phyloP scores from a whole-genome alignment of 2,329 filamentous ascomycete genomes.

The Apiospora hydei region DNA sequence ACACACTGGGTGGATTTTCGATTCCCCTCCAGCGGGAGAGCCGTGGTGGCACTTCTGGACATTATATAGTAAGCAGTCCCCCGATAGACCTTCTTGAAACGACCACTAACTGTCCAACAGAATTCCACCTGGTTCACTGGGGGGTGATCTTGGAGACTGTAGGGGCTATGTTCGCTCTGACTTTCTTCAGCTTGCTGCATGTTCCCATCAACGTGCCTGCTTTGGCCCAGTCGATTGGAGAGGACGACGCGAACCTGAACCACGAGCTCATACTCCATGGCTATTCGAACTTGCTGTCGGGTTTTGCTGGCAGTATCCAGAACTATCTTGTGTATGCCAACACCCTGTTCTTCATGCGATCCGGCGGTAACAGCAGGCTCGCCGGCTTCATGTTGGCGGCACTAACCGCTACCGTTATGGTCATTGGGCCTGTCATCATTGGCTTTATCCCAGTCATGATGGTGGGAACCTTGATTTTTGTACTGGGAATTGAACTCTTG shows the following conservation, averaged over 20 bases:
- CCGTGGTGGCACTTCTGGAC: conserved; percentile 99
- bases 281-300: conserved; percentile 90
- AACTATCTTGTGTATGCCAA: conserved; percentile 99
- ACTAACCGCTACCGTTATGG: conserved; percentile 81
- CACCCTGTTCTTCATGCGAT: conserved; percentile 94
- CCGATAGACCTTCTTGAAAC: not conserved
- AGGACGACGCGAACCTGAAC: conserved; percentile 92
- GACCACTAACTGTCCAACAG: conserved; percentile 51
- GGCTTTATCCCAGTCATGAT: conserved; percentile 97
- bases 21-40: conserved; percentile 81
- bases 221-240: conserved; percentile 85
- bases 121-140: conserved; percentile 84
- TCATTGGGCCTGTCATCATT: conserved; percentile 86
- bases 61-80: conserved; percentile 76
- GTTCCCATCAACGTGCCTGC: conserved; percentile 98
- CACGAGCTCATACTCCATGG: conserved; percentile 92
- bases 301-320: conserved; percentile 85
- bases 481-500: conserved; percentile 91
- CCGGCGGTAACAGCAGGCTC: conserved; percentile 84
- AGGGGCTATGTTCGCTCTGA: conserved; percentile 94
- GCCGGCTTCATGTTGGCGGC: conserved; percentile 85
- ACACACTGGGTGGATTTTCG: conserved; percentile 86
- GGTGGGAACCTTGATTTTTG: conserved; percentile 92
- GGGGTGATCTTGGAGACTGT: conserved; percentile 82
- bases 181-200: conserved; percentile 96